Evolutionary conservation across 257 asterid species (phyloP).

Genomic region (Perilla frutescens): DNA sequence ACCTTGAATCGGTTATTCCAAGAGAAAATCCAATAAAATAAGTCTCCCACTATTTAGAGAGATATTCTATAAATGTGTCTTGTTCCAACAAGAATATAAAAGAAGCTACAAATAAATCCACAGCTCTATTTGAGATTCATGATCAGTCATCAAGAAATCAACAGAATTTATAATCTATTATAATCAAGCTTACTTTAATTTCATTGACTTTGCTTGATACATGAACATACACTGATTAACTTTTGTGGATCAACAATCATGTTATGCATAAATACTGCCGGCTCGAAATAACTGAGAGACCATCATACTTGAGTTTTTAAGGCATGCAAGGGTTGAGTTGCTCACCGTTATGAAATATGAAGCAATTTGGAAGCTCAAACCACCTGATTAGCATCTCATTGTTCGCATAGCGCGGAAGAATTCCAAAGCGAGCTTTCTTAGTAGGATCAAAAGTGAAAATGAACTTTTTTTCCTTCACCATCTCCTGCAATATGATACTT

Average conservation of each 20-base stretch:
- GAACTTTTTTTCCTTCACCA: constrained; percentile 83
- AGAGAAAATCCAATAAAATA: not conserved
- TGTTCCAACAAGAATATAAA: constrained; percentile 11
- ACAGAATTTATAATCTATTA: not conserved
- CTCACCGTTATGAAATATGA: constrained; percentile 97
- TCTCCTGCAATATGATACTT: constrained; percentile 64
- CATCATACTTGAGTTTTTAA: constrained; percentile 23
- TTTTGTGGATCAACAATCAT: not conserved
- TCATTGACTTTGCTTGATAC: not conserved
- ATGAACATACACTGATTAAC: not conserved
- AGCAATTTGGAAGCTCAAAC: constrained; percentile 99
- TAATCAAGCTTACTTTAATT: constrained; percentile 1
- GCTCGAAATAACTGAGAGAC: constrained; percentile 9
- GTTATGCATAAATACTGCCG: not conserved
- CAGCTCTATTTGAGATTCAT: constrained; percentile 17
- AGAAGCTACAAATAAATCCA: constrained; percentile 14
- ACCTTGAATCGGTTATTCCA: constrained; percentile 14
- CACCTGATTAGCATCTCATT: constrained; percentile 81
- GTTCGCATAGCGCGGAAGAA: constrained; percentile 91
- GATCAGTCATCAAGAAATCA: not conserved
- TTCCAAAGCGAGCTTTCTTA: constrained; percentile 87
- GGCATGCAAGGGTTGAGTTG: constrained; percentile 29
- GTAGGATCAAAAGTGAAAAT: constrained; percentile 76
- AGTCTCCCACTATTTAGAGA: not conserved
- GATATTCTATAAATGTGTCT: not conserved